A percentile compares a stretch with the other conserved stretches of the same genome.
phyloP scores from a whole-genome alignment of 805 yeast genomes.

The Kluyveromyces siamensis region DNA sequence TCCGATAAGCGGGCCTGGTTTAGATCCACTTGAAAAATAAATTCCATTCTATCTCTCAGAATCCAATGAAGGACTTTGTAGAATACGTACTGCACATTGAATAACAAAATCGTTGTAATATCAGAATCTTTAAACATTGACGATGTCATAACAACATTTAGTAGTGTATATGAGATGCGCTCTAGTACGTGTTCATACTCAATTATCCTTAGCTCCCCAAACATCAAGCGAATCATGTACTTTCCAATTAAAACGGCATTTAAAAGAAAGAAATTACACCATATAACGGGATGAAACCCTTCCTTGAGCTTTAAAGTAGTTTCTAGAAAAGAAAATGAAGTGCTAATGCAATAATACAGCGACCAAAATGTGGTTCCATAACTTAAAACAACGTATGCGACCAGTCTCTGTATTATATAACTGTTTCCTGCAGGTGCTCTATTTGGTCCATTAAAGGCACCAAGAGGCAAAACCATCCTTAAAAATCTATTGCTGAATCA shows the following conservation, averaged over 20 bases:
- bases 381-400: conserved; percentile 9
- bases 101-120: conserved; percentile 34
- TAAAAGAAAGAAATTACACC: conserved; percentile 38
- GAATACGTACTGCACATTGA: conserved; percentile 36
- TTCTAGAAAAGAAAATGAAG: conserved; percentile 27
- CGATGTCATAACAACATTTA: conserved; percentile 51
- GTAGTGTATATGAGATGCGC: conserved; percentile 53
- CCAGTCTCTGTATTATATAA: conserved; percentile 1
- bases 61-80: conserved; percentile 74
- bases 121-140: conserved; percentile 44
- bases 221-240: conserved; percentile 42
- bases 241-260: conserved; percentile 35
- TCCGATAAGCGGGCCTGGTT: conserved; percentile 26
- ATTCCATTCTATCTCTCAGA: conserved; percentile 39
- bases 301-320: conserved; percentile 43
- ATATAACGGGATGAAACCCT: conserved; percentile 36
- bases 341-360: conserved; percentile 15
- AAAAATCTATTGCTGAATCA: neutral
- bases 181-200: conserved; percentile 72
- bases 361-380: conserved; percentile 15
- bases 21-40: conserved; percentile 36
- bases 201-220: conserved; percentile 65
- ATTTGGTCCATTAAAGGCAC: neutral
- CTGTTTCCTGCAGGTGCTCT: neutral
- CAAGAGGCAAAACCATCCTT: neutral